Conservation (phyloP, 768 basidiomycete genomes). For the Exsudoporus frostii region DNA sequence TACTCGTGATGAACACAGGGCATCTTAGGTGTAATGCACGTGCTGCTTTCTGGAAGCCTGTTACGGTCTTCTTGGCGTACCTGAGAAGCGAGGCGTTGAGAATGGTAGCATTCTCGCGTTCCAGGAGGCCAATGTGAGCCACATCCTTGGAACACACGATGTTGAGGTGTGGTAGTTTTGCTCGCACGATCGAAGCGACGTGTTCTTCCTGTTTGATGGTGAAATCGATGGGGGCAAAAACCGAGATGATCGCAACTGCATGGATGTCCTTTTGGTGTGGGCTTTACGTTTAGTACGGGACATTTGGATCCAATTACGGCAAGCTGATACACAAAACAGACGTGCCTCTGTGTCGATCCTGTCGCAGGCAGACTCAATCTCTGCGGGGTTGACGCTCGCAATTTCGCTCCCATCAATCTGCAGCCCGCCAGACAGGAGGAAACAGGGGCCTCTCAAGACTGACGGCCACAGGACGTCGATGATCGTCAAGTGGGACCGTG, state of each 20-base stretch:
- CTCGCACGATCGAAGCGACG: constrained; percentile 41
- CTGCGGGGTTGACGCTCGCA: constrained; percentile 37
- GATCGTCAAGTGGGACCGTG: background rate
- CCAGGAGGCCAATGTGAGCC: constrained; percentile 55
- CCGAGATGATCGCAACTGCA: constrained; percentile 43
- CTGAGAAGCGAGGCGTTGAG: constrained; percentile 61
- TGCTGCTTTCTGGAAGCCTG: constrained; percentile 51
- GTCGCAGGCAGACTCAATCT: constrained; percentile 44
- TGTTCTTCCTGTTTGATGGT: constrained; percentile 45
- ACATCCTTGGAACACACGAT: constrained; percentile 56
- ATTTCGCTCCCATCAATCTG: constrained; percentile 52
- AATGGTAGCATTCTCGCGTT: constrained; percentile 67
- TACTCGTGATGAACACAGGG: constrained; percentile 57
- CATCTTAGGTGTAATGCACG: constrained; percentile 44
- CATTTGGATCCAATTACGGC: background rate
- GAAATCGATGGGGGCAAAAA: constrained; percentile 48
- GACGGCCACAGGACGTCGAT: background rate
- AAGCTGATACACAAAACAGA: background rate
- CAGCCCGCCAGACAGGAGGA: constrained; percentile 37
- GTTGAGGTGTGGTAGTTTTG: constrained; percentile 39
- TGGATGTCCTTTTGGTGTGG: constrained; percentile 20
- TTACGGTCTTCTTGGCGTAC: constrained; percentile 55
- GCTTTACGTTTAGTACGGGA: constrained; percentile 5
- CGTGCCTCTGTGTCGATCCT: constrained; percentile 34
- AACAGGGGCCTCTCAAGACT: constrained; percentile 31